Evolutionary conservation across 176 grass and related monocot species (phyloP), one percentile per base, ranked within the genome.

Genomic region (Luzula sylvatica): DNA sequence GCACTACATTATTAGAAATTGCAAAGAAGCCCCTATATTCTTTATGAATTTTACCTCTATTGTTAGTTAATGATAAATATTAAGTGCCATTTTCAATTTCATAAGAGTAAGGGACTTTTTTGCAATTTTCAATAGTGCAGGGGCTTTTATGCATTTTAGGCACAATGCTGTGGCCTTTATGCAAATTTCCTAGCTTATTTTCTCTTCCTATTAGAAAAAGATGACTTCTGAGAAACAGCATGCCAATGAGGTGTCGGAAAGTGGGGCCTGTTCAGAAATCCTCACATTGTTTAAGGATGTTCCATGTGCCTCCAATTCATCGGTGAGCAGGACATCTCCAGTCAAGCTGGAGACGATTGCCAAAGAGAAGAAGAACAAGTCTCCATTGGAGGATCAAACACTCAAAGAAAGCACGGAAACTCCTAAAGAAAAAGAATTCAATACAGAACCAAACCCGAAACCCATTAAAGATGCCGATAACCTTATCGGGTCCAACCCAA

Each of bases 221-320:
- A 39, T 23, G 55, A 65, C 46, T 27, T 77, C 54, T 44, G 56
- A 79, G 58, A 89, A 82, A 69, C 54, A 65, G 61, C 73, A 66
- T 54, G 70, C 26, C 27, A 85, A 73, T 54, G 77, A 79, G 18
- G 26, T 69, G 28, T 86, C 74, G 63, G 77, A 86, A 74, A 82
- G 80, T 23, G 46, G 57, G 44, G 73, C 67, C 67, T 79, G 60
- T 65, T 90, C 85, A 1, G 92, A 96, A 83, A 79, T 86, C 62
- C 64, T 86, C 63, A 86, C 69, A 73, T 59, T 77, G 62, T 86
- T 86, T 53, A 52, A 57, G 67, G 78, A 96, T 52, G 74, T 62
- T 20, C 78, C 74, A 56, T 77, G 73, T 61, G 52, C 42, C 66
- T 89, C 85, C 71, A 68, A 89, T 77, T 86, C 78, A 75, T 96